phyloP scores from a whole-genome alignment of 177 flowering plant species.

The Vitis hybrid region DNA sequence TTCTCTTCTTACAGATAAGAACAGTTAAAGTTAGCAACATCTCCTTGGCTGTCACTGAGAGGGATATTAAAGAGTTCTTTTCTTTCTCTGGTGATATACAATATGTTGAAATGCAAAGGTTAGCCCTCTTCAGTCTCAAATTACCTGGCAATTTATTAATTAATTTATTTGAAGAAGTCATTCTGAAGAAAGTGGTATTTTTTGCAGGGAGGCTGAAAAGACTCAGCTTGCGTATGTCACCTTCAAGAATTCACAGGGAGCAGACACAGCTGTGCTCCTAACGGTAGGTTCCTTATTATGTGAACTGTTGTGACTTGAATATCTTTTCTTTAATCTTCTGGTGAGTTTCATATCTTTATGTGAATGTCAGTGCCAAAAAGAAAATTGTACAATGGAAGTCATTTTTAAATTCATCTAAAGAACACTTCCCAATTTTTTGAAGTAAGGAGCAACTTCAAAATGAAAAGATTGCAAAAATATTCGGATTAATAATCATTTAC shows the following conservation, averaged over 20 bases:
- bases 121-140: neutral
- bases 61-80: constrained; percentile 69
- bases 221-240: constrained; percentile 77
- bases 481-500: too few species aligned
- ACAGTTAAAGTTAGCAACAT: constrained; percentile 74
- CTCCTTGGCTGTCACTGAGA: constrained; percentile 49
- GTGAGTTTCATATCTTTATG: too few species aligned
- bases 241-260: constrained; percentile 74
- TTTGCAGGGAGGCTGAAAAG: constrained; percentile 48
- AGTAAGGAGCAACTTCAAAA: too few species aligned
- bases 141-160: neutral
- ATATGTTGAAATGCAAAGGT: constrained; percentile 76
- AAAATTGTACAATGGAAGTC: too few species aligned
- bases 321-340: neutral
- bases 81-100: constrained; percentile 76
- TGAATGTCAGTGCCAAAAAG: too few species aligned
- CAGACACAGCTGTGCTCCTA: constrained; percentile 71
- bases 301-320: neutral
- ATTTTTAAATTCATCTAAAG: too few species aligned
- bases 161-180: neutral
- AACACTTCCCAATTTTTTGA: too few species aligned
- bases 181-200: constrained; percentile 7
- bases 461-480: too few species aligned
- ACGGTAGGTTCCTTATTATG: constrained; percentile 39
- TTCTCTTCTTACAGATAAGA: constrained; percentile 41